These are phyloP conservation scores for Lachancea sp. DNA, from an alignment of 805 yeast genomes.

Conservation along the genomic window DNA sequence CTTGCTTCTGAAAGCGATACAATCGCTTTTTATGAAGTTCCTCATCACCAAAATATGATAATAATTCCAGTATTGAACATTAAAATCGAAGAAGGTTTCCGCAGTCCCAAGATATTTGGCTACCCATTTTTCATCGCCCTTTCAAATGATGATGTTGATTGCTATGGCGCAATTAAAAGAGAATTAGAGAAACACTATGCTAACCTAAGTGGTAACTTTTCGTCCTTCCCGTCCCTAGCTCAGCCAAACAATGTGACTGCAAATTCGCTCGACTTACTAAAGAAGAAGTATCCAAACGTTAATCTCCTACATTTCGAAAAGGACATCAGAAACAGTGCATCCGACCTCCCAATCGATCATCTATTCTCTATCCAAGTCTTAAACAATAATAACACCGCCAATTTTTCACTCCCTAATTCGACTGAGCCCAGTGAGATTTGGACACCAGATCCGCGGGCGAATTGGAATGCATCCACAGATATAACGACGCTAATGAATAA, in stretches of 20 bases:
- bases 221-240: constrained; percentile 28
- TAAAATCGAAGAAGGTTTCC: constrained; percentile 35
- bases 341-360: constrained; percentile 10
- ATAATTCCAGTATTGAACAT: constrained; percentile 58
- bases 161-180: constrained; percentile 51
- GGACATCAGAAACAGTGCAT: constrained; percentile 14
- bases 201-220: constrained; percentile 42
- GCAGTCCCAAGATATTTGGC: constrained; percentile 51
- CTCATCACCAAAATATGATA: constrained; percentile 39
- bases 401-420: neutral
- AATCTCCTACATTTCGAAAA: constrained; percentile 22
- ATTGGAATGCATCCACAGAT: constrained; percentile 14
- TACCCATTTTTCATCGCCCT: constrained; percentile 69
- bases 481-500: constrained; percentile 15
- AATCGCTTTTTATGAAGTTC: constrained; percentile 56
- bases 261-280: constrained; percentile 35
- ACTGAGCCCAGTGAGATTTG: constrained; percentile 12
- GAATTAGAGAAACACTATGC: constrained; percentile 48
- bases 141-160: constrained; percentile 42
- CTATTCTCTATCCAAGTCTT: constrained; percentile 22
- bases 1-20: constrained; percentile 57
- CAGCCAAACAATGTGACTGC: constrained; percentile 16
- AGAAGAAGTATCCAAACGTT: constrained; percentile 17
- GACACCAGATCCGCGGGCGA: constrained; percentile 22
- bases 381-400: neutral